Evolutionary conservation across 148 eudicot genomes (phyloP).

Genomic region (Bassia scoparia): DNA sequence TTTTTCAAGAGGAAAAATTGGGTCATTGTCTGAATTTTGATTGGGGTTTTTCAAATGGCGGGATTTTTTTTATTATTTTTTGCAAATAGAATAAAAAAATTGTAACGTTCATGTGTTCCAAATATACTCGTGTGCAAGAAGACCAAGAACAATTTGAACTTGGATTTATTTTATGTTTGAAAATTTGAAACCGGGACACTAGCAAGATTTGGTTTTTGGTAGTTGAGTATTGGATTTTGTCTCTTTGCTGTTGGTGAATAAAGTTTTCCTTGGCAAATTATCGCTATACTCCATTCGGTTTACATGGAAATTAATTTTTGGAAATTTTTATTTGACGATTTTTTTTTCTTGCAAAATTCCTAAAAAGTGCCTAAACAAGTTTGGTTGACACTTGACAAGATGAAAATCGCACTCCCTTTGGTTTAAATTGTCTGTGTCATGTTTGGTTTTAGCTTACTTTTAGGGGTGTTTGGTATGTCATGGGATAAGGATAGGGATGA

Average conservation of each 20-base stretch:
- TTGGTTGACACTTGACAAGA: too few species aligned
- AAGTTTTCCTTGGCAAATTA: not conserved
- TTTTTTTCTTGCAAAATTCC: too few species aligned
- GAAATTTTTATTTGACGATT: too few species aligned
- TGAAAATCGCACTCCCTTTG: too few species aligned
- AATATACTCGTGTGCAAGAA: too few species aligned
- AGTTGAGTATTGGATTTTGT: conserved; percentile 9
- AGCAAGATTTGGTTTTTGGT: not conserved
- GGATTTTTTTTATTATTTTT: conserved; percentile 15
- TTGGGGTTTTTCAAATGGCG: conserved; percentile 29
- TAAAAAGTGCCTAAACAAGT: too few species aligned
- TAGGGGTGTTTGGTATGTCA: too few species aligned
- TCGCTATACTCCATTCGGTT: not conserved
- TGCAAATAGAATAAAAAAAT: not conserved
- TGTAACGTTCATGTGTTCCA: not conserved
- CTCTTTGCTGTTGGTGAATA: conserved; percentile 3
- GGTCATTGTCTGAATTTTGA: conserved; percentile 18
- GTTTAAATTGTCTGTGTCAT: too few species aligned
- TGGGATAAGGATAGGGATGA: too few species aligned
- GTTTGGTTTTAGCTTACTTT: too few species aligned
- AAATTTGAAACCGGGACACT: conserved; percentile 18
- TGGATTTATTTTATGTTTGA: conserved; percentile 7
- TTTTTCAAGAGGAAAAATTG: conserved; percentile 8
- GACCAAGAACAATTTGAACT: conserved; percentile 26
- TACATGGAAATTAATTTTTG: too few species aligned